Percentiles rank a stretch among this genome's conserved stretches.
These are phyloP conservation scores for Catenaria anguillulae DNA, from an alignment of 371 early-diverging fungal genomes.

Conservation along the genomic window DNA sequence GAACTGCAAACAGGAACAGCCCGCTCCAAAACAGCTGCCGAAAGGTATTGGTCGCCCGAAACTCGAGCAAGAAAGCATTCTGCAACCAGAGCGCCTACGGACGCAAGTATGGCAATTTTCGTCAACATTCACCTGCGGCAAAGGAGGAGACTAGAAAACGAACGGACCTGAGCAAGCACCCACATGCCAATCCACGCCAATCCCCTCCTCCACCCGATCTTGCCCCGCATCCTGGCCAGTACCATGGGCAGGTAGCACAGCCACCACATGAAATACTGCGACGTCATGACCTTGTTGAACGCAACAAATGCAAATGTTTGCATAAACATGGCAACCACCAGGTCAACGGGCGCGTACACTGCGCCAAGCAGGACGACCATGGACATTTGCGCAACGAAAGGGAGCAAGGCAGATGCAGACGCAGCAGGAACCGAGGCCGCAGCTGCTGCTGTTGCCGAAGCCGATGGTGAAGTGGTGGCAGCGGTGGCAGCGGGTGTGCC, in stretches of 20 bases:
- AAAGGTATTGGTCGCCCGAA: conserved; percentile 68
- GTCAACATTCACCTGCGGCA: not conserved
- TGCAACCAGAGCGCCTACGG: conserved; percentile 57
- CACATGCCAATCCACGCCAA: conserved; percentile 45
- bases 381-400: conserved; percentile 62
- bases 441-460: conserved; percentile 22
- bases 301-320: conserved; percentile 93
- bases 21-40: conserved; percentile 55
- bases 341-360: conserved; percentile 50
- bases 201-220: conserved; percentile 25
- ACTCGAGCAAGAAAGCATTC: conserved; percentile 71
- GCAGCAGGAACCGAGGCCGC: conserved; percentile 4
- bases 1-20: conserved; percentile 42
- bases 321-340: conserved; percentile 70
- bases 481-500: conserved; percentile 24
- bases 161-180: conserved; percentile 22
- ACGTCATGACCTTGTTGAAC: conserved; percentile 71
- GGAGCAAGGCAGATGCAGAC: conserved; percentile 30
- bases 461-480: conserved; percentile 15
- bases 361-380: conserved; percentile 43
- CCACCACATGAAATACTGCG: conserved; percentile 96
- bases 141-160: not conserved
- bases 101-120: conserved; percentile 35
- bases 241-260: conserved; percentile 76
- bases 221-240: conserved; percentile 44